These are phyloP conservation scores for Backusella sp. DNA, from an alignment of 192 early-diverging fungal species.

Conservation along the genomic window DNA sequence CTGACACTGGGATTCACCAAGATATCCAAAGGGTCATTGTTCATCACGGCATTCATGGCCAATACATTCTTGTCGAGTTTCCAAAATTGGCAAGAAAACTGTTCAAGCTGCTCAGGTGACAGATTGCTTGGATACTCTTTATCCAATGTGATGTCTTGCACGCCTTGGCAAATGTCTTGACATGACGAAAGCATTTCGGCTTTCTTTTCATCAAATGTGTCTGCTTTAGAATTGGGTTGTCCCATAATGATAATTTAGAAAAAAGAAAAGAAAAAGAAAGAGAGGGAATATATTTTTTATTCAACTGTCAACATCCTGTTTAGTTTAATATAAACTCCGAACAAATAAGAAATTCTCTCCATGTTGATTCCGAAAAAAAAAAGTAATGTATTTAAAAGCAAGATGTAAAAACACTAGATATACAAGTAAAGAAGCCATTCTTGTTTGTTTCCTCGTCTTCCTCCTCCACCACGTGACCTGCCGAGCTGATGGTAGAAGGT, in stretches of 20 bases:
- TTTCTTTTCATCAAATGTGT: not conserved
- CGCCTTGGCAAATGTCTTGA: not conserved
- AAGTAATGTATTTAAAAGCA: not conserved
- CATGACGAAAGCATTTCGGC: not conserved
- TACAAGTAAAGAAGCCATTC: not conserved
- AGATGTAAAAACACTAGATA: not conserved
- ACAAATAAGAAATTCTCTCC: not conserved
- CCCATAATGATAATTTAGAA: not conserved
- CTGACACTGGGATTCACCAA: slow-evolving; percentile 55
- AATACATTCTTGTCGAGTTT: slow-evolving; percentile 66
- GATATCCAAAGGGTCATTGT: slow-evolving; percentile 53
- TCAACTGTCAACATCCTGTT: not conserved
- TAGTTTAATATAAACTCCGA: slow-evolving; percentile 7
- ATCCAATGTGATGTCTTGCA: not conserved
- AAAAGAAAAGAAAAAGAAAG: not conserved
- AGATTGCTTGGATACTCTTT: not conserved
- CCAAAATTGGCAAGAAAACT: slow-evolving; percentile 47
- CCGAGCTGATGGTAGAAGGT: not conserved
- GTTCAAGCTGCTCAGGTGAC: slow-evolving; percentile 15
- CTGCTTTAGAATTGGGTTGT: not conserved
- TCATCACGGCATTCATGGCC: slow-evolving; percentile 64
- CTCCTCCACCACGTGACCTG: not conserved
- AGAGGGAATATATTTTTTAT: not conserved
- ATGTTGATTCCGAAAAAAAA: not conserved
- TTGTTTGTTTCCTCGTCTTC: not conserved